Conservation (phyloP, 768 basidiomycete genomes). For the Strobilomyces dryophilus region DNA sequence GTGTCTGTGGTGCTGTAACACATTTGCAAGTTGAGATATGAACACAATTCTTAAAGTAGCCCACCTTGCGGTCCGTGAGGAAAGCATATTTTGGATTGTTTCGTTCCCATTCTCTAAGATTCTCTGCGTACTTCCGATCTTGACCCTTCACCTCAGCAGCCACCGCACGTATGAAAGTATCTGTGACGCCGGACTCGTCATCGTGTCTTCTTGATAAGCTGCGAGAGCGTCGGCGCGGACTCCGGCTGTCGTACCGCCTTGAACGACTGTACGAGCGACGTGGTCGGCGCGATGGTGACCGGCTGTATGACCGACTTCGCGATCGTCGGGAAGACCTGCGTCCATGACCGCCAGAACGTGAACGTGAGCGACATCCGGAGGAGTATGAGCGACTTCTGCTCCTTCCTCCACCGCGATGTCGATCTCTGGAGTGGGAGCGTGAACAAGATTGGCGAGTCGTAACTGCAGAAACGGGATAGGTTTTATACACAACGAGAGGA, state of each 20-base stretch:
- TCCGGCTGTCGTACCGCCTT: conserved; percentile 39
- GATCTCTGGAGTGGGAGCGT: conserved; percentile 32
- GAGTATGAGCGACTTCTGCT: conserved; percentile 27
- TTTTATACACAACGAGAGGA: neutral
- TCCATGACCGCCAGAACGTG: conserved; percentile 30
- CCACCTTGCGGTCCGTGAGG: conserved; percentile 54
- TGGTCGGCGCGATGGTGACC: conserved; percentile 35
- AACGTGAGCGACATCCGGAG: conserved; percentile 25
- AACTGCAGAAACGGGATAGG: conserved; percentile 10
- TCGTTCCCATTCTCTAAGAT: conserved; percentile 69
- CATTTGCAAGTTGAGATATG: conserved; percentile 1
- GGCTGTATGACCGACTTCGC: conserved; percentile 31
- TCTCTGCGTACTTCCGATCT: conserved; percentile 71
- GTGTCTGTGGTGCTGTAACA: conserved; percentile 61
- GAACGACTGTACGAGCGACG: conserved; percentile 51
- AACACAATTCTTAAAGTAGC: neutral
- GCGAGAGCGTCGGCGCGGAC: conserved; percentile 43
- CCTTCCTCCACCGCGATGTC: conserved; percentile 21
- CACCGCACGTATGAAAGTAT: conserved; percentile 83
- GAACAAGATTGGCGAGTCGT: conserved; percentile 29
- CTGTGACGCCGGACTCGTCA: conserved; percentile 58
- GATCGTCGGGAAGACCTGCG: conserved; percentile 23
- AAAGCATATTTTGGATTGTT: conserved; percentile 83
- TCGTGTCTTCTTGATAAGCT: conserved; percentile 36
- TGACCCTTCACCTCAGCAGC: conserved; percentile 82